Evolutionary conservation across 1,284 basidiomycete genomes (phyloP).

Genomic region (Irpex sp.): DNA sequence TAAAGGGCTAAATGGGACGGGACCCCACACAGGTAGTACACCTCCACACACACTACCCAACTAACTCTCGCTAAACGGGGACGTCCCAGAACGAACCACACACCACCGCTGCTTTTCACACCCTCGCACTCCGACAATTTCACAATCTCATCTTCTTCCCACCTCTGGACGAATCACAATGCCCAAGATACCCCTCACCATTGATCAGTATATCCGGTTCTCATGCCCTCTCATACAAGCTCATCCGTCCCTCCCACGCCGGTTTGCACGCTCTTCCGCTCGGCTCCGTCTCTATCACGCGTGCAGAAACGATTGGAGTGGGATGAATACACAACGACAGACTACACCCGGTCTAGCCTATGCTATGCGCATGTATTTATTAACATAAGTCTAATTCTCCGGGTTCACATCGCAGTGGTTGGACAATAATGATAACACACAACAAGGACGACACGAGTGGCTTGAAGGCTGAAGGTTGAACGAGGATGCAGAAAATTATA

Average conservation of each 20-base stretch:
- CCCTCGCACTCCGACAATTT: background rate
- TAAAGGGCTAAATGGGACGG: background rate
- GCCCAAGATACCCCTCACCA: too few species aligned
- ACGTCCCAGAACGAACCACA: background rate
- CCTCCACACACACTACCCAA: background rate
- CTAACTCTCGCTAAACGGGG: background rate
- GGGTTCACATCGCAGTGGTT: background rate
- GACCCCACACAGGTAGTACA: background rate
- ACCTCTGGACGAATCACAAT: too few species aligned
- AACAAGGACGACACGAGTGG: background rate
- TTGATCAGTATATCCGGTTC: too few species aligned
- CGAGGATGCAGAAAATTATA: background rate
- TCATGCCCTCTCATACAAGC: too few species aligned
- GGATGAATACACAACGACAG: background rate
- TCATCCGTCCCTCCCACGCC: background rate
- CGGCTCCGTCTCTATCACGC: background rate
- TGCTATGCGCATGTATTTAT: background rate
- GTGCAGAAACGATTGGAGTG: too few species aligned
- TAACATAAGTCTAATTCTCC: background rate
- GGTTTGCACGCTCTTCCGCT: background rate
- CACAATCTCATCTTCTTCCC: background rate
- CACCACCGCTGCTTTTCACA: background rate
- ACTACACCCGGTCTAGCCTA: background rate
- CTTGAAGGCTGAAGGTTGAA: too few species aligned
- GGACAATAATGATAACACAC: background rate